These are phyloP conservation scores for Beta lomatogona DNA, from an alignment of 179 eudicot species.

Conservation along the genomic window DNA sequence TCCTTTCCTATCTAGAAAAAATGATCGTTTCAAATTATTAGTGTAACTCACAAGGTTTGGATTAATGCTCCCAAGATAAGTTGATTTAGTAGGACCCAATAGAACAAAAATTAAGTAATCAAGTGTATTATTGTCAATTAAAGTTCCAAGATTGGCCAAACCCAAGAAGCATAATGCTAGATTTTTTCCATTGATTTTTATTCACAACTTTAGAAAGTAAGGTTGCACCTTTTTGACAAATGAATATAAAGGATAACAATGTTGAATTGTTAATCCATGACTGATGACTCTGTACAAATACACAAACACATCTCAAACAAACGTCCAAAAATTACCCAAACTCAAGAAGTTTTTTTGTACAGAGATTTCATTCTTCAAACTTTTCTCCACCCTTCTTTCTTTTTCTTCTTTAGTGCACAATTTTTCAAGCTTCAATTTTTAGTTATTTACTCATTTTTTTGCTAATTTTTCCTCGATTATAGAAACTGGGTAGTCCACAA, in stretches of 20 bases:
- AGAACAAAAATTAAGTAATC: not conserved
- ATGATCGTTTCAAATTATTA: not conserved
- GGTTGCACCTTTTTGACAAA: constrained; percentile 29
- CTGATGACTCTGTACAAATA: not conserved
- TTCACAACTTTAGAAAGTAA: constrained; percentile 12
- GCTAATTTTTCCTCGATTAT: constrained; percentile 10
- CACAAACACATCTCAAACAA: constrained; percentile 3
- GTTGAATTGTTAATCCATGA: constrained; percentile 11
- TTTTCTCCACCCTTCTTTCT: not conserved
- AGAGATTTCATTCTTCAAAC: constrained; percentile 2
- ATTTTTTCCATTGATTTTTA: not conserved
- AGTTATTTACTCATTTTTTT: not conserved
- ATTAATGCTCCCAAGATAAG: not conserved
- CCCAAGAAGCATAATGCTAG: constrained; percentile 2
- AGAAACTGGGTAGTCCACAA: constrained; percentile 28
- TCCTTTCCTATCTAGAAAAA: too few species aligned
- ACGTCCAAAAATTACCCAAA: constrained; percentile 15
- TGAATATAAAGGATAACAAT: not conserved
- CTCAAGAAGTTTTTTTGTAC: not conserved
- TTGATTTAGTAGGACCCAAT: not conserved
- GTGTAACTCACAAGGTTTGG: not conserved
- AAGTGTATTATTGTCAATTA: not conserved
- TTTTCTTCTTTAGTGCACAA: constrained; percentile 12
- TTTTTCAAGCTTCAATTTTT: constrained; percentile 7
- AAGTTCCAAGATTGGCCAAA: constrained; percentile 5